Base-by-base conservation (phyloP, 257 asterid genomes). In the Thymus mandschuricus region DNA sequence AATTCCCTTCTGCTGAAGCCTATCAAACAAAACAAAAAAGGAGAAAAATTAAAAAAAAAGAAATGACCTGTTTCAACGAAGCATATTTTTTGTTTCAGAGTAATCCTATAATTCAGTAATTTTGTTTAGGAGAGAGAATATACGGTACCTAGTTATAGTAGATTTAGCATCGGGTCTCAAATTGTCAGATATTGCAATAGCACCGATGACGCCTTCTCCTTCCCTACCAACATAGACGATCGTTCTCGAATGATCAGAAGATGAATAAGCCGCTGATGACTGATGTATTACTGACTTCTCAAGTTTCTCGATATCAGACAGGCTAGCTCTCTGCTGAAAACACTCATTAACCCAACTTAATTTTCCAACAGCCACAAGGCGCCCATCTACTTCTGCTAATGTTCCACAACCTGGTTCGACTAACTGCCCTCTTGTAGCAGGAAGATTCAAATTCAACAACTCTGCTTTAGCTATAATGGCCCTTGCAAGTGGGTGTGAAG, bases 381-480 rank as follows among this genome's bases (percentile, higher is more conserved):
- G 92, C 66, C 96, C 97, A 71, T 89, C 87, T 71, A 94, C 97
- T 89, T 91, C 97, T 75, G 97, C 99, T 78, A 94, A 81, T 72
- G 97, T 86, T 72, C 99, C 97, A 71, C 88, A 88, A 78, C 99
- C 97, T 2, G 97, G 97, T 82, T 94, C 97, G 66, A 88, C 83
- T 78, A 94, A 83, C 73, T 91, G 98, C 30, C 97, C 86, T 69
- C 81, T 77, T 58, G 99, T 94, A 71, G 77, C 64, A 54, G 97
- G 97, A 71, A 88, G 71, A 66, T 68, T 85, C 88, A 94, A 81
- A 70, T 82, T 79, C 73, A 88, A 72, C 5, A 87, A 85, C 76
- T 91, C 95, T 35, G 96, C 96, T 80, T 88, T 89, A 61, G 86
- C 79, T 66, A 86, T 69, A 78, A 94, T 88, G 59, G 99, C 97